Evolutionary conservation across 495 filamentous ascomycete genomes (phyloP).

Genomic region (Thermochaetoides thermophila): DNA sequence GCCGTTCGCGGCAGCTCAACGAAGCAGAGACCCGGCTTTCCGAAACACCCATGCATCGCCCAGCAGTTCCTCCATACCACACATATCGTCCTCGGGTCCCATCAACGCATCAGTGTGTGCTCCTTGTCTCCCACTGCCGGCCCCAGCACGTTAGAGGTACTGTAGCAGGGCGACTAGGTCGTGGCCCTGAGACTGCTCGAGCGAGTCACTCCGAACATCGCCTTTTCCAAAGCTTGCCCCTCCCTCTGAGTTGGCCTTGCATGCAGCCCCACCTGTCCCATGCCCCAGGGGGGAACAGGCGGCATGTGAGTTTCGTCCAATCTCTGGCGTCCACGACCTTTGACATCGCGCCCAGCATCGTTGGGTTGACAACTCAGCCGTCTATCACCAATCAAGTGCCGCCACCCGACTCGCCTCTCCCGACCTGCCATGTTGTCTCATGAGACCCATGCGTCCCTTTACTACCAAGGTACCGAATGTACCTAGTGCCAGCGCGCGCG

Average conservation of each 20-base stretch:
- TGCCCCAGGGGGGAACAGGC: too few species aligned
- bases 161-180: too few species aligned
- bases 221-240: slow-evolving; percentile 1
- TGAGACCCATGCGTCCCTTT: neutral
- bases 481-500: neutral
- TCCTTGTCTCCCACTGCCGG: too few species aligned
- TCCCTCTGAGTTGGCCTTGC: slow-evolving; percentile 18
- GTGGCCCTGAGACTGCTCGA: too few species aligned
- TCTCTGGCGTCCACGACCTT: slow-evolving; percentile 19
- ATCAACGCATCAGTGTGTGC: too few species aligned
- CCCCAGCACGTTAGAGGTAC: too few species aligned
- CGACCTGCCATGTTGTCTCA: neutral
- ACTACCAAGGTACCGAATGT: neutral
- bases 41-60: slow-evolving; percentile 11
- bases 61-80: too few species aligned
- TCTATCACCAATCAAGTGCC: slow-evolving; percentile 13
- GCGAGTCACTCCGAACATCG: too few species aligned
- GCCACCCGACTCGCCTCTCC: slow-evolving; percentile 9
- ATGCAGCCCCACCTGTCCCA: slow-evolving; percentile 16
- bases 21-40: slow-evolving; percentile 3
- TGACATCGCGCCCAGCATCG: slow-evolving; percentile 6
- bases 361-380: slow-evolving; percentile 17
- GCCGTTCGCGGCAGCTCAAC: slow-evolving; percentile 2
- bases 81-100: too few species aligned
- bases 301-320: slow-evolving; percentile 14